These are phyloP conservation scores for Capronia americana DNA, from an alignment of 2,329 filamentous ascomycete genomes.

Conservation along the genomic window DNA sequence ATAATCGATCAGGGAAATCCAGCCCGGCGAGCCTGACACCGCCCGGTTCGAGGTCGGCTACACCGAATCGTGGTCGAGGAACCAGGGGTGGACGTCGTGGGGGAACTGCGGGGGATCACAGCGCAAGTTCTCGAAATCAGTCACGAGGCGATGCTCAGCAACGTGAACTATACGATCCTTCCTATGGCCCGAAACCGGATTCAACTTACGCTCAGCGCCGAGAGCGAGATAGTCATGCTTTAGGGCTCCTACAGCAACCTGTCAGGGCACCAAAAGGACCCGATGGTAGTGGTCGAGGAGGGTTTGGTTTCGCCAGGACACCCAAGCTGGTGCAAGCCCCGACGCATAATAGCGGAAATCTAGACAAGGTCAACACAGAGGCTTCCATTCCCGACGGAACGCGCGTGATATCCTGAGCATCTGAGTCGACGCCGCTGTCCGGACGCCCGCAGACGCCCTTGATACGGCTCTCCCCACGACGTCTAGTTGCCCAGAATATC, in stretches of 20 bases:
- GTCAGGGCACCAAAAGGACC: constrained; percentile 79
- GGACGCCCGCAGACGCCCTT: not conserved
- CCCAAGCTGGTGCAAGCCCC: not conserved
- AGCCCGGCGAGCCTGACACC: constrained; percentile 69
- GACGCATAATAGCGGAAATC: not conserved
- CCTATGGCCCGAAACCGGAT: constrained; percentile 69
- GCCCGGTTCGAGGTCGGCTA: constrained; percentile 52
- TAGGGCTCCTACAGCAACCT: constrained; percentile 51
- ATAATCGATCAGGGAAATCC: constrained; percentile 60
- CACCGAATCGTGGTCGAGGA: constrained; percentile 48
- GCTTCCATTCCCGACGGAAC: not conserved
- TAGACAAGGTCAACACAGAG: not conserved
- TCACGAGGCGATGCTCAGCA: constrained; percentile 42
- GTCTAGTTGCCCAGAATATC: not conserved
- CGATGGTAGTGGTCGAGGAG: constrained; percentile 75
- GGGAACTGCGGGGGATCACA: constrained; percentile 45
- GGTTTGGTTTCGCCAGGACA: constrained; percentile 70
- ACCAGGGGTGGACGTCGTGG: constrained; percentile 30
- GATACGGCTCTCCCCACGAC: not conserved
- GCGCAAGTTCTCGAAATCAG: constrained; percentile 36
- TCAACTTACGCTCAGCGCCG: constrained; percentile 55
- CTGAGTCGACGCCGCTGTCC: not conserved
- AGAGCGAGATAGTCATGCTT: constrained; percentile 37
- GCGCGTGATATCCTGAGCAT: not conserved
- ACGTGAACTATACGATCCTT: constrained; percentile 79